Conservation (phyloP, 83 land plant species). For the Thuja plicata region DNA sequence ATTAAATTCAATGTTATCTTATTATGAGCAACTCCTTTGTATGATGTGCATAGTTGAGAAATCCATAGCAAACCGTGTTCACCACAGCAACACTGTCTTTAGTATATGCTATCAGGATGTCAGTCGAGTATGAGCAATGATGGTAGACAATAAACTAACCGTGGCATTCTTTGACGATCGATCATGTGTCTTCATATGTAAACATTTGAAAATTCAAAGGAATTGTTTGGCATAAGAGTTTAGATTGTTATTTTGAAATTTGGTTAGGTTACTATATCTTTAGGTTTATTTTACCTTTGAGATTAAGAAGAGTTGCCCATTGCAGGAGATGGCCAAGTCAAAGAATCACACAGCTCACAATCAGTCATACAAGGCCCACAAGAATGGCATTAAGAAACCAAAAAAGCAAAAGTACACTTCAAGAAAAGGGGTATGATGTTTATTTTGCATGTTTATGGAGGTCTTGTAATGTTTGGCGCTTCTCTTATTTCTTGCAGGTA, state of each 20-base stretch:
- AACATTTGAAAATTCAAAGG: no score
- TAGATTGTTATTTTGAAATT: background rate
- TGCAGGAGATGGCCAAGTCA: conserved; percentile 63
- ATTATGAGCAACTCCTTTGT: no score
- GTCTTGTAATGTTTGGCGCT: background rate
- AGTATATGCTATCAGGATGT: no score
- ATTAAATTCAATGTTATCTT: no score
- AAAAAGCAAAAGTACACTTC: conserved; percentile 70
- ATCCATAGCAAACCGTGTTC: no score
- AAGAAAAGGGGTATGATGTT: conserved; percentile 72
- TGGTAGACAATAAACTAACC: background rate
- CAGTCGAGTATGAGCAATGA: background rate
- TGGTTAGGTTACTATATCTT: background rate
- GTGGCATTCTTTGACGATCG: background rate
- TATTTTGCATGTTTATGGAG: background rate
- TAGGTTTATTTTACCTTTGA: background rate
- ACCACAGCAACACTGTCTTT: no score
- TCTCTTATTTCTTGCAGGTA: background rate
- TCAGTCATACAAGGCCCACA: conserved; percentile 82
- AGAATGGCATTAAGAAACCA: conserved; percentile 89
- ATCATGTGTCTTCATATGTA: background rate
- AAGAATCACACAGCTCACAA: conserved; percentile 84
- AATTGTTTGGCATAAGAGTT: background rate
- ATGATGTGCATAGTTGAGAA: background rate
- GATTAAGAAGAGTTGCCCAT: background rate